A percentile compares a stretch with the other conserved stretches of the same genome.
Evolutionary conservation across 768 basidiomycete genomes (phyloP).

Genomic region (Cubamyces sp.): DNA sequence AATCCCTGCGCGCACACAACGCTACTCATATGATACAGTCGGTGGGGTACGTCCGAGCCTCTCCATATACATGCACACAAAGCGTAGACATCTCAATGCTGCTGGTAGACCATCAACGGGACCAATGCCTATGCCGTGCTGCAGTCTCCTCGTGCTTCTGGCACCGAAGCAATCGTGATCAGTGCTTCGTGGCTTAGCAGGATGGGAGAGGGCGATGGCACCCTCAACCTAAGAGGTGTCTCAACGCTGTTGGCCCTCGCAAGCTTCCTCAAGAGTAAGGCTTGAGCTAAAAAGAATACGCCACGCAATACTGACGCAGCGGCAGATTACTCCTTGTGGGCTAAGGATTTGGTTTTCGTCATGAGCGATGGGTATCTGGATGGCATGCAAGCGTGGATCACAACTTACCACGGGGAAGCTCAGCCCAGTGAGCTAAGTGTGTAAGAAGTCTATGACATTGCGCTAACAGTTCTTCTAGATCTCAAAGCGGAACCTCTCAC

Average conservation of each 20-base stretch:
- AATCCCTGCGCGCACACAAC: conserved; percentile 67
- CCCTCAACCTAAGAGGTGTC: conserved; percentile 83
- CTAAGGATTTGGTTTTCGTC: conserved; percentile 91
- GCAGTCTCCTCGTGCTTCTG: conserved; percentile 87
- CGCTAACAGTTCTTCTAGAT: conserved; percentile 45
- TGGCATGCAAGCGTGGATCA: conserved; percentile 93
- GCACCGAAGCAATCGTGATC: conserved; percentile 89
- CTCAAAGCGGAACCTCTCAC: conserved; percentile 64
- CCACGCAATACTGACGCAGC: not conserved
- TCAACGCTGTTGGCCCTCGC: conserved; percentile 87
- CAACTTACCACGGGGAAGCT: conserved; percentile 72
- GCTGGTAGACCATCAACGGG: conserved; percentile 56
- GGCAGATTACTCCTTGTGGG: conserved; percentile 87
- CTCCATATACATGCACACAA: not conserved
- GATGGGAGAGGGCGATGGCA: conserved; percentile 55
- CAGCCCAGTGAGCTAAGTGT: conserved; percentile 58
- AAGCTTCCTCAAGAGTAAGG: conserved; percentile 76
- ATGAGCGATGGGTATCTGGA: conserved; percentile 87
- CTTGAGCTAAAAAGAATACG: conserved; percentile 1
- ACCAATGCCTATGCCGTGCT: conserved; percentile 84
- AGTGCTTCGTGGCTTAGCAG: conserved; percentile 89
- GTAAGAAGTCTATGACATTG: not conserved
- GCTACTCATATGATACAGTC: conserved; percentile 60
- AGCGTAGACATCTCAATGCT: not conserved
- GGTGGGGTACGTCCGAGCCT: conserved; percentile 47